Evolutionary conservation across 78 protist species (phyloP), one percentile per base, ranked within the genome.

Genomic region (Bodo saltans): DNA sequence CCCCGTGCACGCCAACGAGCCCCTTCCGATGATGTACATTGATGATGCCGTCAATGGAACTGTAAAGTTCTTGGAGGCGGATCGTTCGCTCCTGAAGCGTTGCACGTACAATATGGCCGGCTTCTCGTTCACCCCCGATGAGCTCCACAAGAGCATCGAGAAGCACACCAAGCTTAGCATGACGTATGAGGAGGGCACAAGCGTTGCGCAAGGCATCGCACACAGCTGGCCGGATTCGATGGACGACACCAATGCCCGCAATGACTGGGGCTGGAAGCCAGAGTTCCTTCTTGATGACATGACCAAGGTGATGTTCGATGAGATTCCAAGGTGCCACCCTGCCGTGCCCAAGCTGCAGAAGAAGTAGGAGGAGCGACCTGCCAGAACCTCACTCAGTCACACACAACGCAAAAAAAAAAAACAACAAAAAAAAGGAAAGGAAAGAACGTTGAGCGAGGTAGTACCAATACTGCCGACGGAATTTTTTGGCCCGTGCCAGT

Each of bases 21-120:
- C 30, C 42, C 68, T 92, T 32, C 95, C 95, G 27, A 89, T 92
- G 94, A 85, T 92, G 92, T 90, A 89, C 87, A 92, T 92, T 94
- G 81, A 34, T 21, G 94, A 92, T 42, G 88, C 92, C 42, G 17
- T 91, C 60, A 73, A 81, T 39, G 92, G 88, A 23, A 91, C 92
- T 33, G 23, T 83, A n/a, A 68, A 76, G 30, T 11, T 92, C n/a
- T 34, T 90, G 41, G 78, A 27, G 8, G 94, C 91, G 38, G 79
- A 52, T 35, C 2, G 34, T 29, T 52, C 88, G 74, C 8, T 0
- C n/a, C 91, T 92, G 29, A 17, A 68, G 28, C 67, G 84, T 26
- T 27, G 94, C 34, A 42, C 42, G 40, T 92, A 92, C 91, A 92
- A 92, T 53, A 4, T 92, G 41, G 60, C 33, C 60, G 94, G 87